Percentiles rank a stretch among this genome's conserved stretches.
phyloP scores from a whole-genome alignment of 352 stramenopile species.

The Thalassiosira sp. region DNA sequence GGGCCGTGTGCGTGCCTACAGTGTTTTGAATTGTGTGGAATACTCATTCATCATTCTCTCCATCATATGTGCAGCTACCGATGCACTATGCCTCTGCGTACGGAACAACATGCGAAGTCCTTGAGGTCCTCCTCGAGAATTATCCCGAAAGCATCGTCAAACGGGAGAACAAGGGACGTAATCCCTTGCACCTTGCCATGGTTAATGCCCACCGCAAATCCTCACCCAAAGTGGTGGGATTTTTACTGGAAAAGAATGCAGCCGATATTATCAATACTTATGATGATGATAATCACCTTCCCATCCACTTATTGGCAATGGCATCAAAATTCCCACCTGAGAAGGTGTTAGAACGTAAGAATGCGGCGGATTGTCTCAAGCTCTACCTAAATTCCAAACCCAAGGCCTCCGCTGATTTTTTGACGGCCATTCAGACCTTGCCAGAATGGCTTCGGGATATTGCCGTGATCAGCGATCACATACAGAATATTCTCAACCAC shows the following conservation, averaged over 20 bases:
- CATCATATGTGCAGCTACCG: conserved; percentile 39
- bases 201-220: conserved; percentile 76
- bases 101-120: conserved; percentile 55
- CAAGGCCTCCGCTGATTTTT: conserved; percentile 64
- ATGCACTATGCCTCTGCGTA: conserved; percentile 83
- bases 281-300: conserved; percentile 72
- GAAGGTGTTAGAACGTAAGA: conserved; percentile 46
- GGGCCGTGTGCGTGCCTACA: too few relatives aligned
- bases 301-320: conserved; percentile 69
- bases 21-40: too few relatives aligned
- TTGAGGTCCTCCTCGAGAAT: conserved; percentile 63
- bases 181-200: conserved; percentile 79
- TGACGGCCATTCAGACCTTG: conserved; percentile 72
- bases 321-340: conserved; percentile 48
- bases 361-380: conserved; percentile 63
- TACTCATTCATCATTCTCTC: background rate
- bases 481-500: too few relatives aligned
- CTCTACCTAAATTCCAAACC: conserved; percentile 70
- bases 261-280: conserved; percentile 60
- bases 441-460: conserved; percentile 77
- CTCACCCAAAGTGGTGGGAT: conserved; percentile 62
- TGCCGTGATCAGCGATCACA: too few relatives aligned
- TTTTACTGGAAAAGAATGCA: conserved; percentile 53
- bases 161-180: conserved; percentile 70
- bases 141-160: conserved; percentile 64